Percentiles rank a stretch among this genome's conserved stretches.
phyloP scores from a whole-genome alignment of 306 rosid species.

The Oxytropis ochrocephala region DNA sequence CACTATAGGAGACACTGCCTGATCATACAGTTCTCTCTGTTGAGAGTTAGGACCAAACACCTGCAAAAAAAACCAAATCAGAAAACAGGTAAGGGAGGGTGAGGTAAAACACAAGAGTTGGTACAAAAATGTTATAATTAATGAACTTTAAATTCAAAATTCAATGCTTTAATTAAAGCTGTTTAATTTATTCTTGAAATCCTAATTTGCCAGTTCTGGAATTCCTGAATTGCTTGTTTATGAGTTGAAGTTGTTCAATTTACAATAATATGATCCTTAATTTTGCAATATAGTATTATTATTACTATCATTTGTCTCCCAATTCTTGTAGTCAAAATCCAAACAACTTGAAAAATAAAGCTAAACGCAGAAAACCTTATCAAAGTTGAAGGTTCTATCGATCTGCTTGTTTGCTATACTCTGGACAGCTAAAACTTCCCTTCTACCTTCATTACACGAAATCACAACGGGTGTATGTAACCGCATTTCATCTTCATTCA shows the following conservation, averaged over 20 bases:
- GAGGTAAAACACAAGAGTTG: background rate
- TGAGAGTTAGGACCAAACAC: slow-evolving; percentile 92
- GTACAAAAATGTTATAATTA: background rate
- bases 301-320: too few relatives aligned
- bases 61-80: slow-evolving; percentile 34
- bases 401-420: slow-evolving; percentile 97
- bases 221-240: background rate
- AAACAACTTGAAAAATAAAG: background rate
- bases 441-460: slow-evolving; percentile 73
- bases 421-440: slow-evolving; percentile 86
- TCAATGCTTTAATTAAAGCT: background rate
- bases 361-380: slow-evolving; percentile 50
- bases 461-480: slow-evolving; percentile 90
- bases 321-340: background rate
- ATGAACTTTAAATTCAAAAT: slow-evolving; percentile 4
- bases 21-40: slow-evolving; percentile 90
- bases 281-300: background rate
- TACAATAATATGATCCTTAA: background rate
- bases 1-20: slow-evolving; percentile 91
- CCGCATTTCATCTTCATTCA: slow-evolving; percentile 85
- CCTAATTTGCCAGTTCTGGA: background rate
- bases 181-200: background rate
- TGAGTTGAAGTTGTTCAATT: background rate
- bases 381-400: slow-evolving; percentile 88
- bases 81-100: background rate